Evolutionary conservation across 805 yeast species (phyloP).

Genomic region (Wickerhamiella lipophila): DNA sequence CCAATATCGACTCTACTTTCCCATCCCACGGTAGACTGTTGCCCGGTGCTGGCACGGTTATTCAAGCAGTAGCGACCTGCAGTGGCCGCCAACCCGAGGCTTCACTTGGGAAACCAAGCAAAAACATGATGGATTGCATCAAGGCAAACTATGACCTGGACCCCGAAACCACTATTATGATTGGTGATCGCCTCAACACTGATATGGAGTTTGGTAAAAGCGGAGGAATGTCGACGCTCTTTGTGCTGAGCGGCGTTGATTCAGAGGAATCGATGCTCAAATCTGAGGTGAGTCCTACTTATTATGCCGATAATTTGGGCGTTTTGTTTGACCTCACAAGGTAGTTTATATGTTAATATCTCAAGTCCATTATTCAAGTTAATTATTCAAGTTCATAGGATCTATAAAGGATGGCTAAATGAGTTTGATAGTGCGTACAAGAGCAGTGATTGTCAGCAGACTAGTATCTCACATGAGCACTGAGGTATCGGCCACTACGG

Average conservation of each 20-base stretch:
- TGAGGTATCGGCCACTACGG: neutral
- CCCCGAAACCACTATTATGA: constrained; percentile 59
- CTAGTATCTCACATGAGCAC: neutral
- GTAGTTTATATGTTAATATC: neutral
- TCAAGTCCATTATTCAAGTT: too few relatives aligned
- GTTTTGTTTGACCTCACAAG: neutral
- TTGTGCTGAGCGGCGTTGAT: constrained; percentile 89
- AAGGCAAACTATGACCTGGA: constrained; percentile 49
- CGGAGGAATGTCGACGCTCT: constrained; percentile 74
- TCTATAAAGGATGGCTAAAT: neutral
- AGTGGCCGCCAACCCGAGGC: constrained; percentile 76
- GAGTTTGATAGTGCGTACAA: too few relatives aligned
- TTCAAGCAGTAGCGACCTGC: constrained; percentile 61
- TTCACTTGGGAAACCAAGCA: constrained; percentile 78
- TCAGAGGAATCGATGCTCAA: constrained; percentile 44
- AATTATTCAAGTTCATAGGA: too few relatives aligned
- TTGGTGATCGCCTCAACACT: constrained; percentile 90
- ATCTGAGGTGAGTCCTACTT: constrained; percentile 4
- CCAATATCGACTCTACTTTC: constrained; percentile 89
- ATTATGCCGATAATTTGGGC: constrained; percentile 10
- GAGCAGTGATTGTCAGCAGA: too few relatives aligned
- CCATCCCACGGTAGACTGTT: constrained; percentile 76
- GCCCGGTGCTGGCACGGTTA: constrained; percentile 92
- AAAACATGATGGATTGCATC: constrained; percentile 82
- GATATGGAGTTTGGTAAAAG: constrained; percentile 85